Percentiles rank a stretch among this genome's conserved stretches.
phyloP scores from a whole-genome alignment of 1,284 basidiomycete genomes.

The Xerocomus nothofagi region DNA sequence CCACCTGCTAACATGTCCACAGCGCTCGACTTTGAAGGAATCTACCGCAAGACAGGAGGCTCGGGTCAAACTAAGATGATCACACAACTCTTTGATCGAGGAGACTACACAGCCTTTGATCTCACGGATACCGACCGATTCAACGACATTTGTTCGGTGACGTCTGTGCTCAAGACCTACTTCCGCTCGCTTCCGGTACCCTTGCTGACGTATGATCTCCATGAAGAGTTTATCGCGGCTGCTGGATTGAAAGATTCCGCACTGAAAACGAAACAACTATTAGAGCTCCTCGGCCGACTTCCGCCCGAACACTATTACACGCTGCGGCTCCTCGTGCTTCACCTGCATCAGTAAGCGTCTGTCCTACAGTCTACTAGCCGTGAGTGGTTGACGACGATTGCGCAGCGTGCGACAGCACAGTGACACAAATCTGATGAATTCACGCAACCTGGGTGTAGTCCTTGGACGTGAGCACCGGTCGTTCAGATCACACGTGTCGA shows the following conservation, averaged over 20 bases:
- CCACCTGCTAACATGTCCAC: conserved; percentile 2
- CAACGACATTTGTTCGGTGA: conserved; percentile 97
- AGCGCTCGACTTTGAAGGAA: conserved; percentile 93
- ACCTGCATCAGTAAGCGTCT: conserved; percentile 72
- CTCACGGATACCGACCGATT: conserved; percentile 85
- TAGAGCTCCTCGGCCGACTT: conserved; percentile 74
- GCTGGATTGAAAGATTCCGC: conserved; percentile 67
- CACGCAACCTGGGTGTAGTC: conserved; percentile 97
- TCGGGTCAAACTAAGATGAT: conserved; percentile 91
- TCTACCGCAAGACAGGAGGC: conserved; percentile 97
- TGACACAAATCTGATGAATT: conserved; percentile 89
- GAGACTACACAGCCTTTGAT: conserved; percentile 87
- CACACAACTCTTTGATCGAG: conserved; percentile 92
- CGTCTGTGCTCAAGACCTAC: conserved; percentile 96
- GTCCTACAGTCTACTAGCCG: background rate
- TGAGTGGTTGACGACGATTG: conserved; percentile 5
- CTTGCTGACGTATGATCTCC: conserved; percentile 86
- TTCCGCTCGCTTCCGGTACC: conserved; percentile 91
- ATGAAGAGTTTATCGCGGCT: conserved; percentile 86
- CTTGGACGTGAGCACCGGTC: conserved; percentile 84
- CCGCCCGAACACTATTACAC: conserved; percentile 90
- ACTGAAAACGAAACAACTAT: conserved; percentile 61
- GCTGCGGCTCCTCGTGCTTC: conserved; percentile 79
- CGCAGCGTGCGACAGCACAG: conserved; percentile 67
- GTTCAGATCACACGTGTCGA: background rate